phyloP scores from a whole-genome alignment of 345 rosid species.

The Camelina neglecta region DNA sequence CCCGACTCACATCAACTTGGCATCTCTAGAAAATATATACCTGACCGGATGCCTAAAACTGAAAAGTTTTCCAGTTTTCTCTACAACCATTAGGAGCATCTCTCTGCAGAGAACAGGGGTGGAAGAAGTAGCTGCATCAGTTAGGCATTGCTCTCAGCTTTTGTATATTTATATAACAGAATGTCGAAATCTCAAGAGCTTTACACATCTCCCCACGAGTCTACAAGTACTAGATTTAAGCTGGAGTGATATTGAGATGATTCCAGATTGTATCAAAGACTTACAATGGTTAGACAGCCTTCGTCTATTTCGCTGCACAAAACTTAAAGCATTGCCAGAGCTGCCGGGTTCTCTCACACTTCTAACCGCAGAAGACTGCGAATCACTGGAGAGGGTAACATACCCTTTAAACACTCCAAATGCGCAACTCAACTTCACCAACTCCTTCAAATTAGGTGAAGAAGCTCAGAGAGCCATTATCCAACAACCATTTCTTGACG shows the following conservation, averaged over 20 bases:
- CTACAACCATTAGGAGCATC: background rate
- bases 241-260: background rate
- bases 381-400: background rate
- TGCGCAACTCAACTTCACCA: background rate
- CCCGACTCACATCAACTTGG: background rate
- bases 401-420: background rate
- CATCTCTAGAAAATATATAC: background rate
- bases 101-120: background rate
- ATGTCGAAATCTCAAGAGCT: background rate
- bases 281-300: background rate
- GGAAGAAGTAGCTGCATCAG: background rate
- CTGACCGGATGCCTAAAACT: constrained; percentile 15
- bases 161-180: rapidly evolving
- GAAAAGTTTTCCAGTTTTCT: constrained; percentile 13
- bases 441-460: background rate
- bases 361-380: background rate
- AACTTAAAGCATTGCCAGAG: background rate
- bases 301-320: background rate
- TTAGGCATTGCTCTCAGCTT: background rate
- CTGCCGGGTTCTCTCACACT: background rate
- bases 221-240: background rate
- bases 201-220: background rate
- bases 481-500: background rate
- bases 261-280: background rate
- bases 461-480: background rate